Evolutionary conservation across 2,329 filamentous ascomycete genomes (phyloP).

Genomic region (Cladosporium sp.): DNA sequence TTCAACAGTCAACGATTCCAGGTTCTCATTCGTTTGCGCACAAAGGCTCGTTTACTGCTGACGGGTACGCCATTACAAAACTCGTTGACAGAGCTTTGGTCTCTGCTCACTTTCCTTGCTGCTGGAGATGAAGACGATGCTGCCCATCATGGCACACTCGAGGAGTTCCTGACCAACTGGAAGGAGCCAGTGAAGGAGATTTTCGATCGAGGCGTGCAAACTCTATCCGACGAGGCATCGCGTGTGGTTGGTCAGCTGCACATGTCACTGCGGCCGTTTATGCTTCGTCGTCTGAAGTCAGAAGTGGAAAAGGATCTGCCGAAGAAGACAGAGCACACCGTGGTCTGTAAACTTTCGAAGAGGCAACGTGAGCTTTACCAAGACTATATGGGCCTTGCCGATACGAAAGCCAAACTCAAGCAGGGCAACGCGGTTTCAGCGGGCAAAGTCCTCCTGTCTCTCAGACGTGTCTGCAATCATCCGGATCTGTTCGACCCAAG

Average conservation of each 20-base stretch:
- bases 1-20: conserved; percentile 98
- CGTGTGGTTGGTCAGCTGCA: conserved; percentile 91
- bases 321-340: conserved; percentile 93
- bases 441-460: conserved; percentile 96
- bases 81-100: conserved; percentile 96
- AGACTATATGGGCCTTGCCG: conserved; percentile 85
- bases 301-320: conserved; percentile 99
- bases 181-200: conserved; percentile 94
- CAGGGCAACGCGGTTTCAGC: conserved; percentile 97
- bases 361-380: conserved; percentile 94
- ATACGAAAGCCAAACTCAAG: conserved; percentile 84
- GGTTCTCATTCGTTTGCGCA: conserved; percentile 89
- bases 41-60: conserved; percentile 76
- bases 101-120: conserved; percentile 92
- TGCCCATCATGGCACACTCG: conserved; percentile 80
- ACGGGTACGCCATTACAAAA: conserved; percentile 97
- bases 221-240: conserved; percentile 90
- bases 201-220: conserved; percentile 85
- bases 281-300: conserved; percentile 85
- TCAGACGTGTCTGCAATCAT: conserved; percentile 97
- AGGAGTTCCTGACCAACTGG: conserved; percentile 95
- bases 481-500: conserved; percentile 95
- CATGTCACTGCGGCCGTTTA: conserved; percentile 86
- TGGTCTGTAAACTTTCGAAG: conserved; percentile 92
- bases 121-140: conserved; percentile 79